Conservation (phyloP, 306 rosid species). For the Cercis canadensis region DNA sequence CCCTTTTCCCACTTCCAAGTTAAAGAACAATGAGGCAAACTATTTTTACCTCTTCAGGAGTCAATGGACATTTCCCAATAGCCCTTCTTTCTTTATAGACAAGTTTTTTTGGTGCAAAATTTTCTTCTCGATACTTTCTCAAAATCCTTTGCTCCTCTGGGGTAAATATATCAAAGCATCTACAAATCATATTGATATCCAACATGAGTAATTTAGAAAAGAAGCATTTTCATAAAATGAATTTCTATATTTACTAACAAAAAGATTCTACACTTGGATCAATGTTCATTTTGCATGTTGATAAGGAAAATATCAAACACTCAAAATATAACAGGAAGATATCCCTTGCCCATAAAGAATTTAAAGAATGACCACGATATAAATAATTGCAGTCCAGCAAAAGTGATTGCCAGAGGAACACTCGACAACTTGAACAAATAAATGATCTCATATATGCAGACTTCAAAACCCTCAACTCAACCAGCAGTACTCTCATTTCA, state of each 20-base stretch:
- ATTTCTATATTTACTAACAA: conserved; percentile 20
- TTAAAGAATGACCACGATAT: background rate
- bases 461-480: too few relatives aligned
- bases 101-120: conserved; percentile 87
- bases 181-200: conserved; percentile 43
- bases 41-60: conserved; percentile 91
- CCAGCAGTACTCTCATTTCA: too few relatives aligned
- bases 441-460: too few relatives aligned
- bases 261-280: conserved; percentile 26
- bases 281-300: background rate
- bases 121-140: conserved; percentile 78
- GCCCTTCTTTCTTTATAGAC: conserved; percentile 88
- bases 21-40: conserved; percentile 25
- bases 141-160: conserved; percentile 74
- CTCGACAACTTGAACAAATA: too few relatives aligned
- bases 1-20: conserved; percentile 3
- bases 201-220: conserved; percentile 21
- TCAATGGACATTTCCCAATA: conserved; percentile 95
- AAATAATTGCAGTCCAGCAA: conserved; percentile 1
- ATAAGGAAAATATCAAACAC: conserved; percentile 6
- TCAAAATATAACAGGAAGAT: conserved; percentile 14
- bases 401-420: conserved; percentile 8
- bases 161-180: conserved; percentile 87
- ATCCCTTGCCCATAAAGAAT: conserved; percentile 8
- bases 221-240: background rate